These are phyloP conservation scores for Myxozyma geophila DNA, from an alignment of 805 yeast genomes.

Conservation along the genomic window DNA sequence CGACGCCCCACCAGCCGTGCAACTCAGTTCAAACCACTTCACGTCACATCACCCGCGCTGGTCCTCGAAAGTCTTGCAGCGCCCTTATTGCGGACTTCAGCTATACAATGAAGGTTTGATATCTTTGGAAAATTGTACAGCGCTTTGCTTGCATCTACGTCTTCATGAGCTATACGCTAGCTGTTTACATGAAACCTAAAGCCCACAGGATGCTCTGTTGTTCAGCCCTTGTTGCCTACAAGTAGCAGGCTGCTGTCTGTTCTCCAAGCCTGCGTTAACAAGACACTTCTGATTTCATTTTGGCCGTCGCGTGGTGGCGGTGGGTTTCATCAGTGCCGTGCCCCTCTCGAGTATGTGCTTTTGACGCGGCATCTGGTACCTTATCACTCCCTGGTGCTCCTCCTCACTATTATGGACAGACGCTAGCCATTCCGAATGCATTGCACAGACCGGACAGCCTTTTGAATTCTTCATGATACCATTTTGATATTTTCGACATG, in stretches of 20 bases:
- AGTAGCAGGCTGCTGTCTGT: neutral
- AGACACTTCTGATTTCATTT: neutral
- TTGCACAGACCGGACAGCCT: no score
- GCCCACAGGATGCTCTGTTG: neutral
- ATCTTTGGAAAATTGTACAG: no score
- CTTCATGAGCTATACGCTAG: neutral
- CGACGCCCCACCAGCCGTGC: slow-evolving; percentile 8
- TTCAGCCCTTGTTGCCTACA: neutral
- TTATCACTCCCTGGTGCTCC: neutral
- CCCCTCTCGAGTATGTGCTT: slow-evolving; percentile 1
- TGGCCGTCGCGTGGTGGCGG: neutral
- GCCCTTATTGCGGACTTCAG: no score
- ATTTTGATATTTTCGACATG: no score
- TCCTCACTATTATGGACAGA: no score
- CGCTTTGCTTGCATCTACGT: neutral
- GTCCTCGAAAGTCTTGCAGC: neutral
- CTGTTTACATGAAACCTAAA: no score
- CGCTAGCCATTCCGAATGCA: no score
- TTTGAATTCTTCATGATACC: no score
- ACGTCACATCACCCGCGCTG: neutral
- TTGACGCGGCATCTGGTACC: neutral
- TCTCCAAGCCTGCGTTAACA: neutral
- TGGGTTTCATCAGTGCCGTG: slow-evolving; percentile 2
- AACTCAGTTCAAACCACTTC: neutral
- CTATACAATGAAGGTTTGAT: no score